Base-by-base conservation (phyloP, 306 rosid species). In the Castanopsis chinensis region DNA sequence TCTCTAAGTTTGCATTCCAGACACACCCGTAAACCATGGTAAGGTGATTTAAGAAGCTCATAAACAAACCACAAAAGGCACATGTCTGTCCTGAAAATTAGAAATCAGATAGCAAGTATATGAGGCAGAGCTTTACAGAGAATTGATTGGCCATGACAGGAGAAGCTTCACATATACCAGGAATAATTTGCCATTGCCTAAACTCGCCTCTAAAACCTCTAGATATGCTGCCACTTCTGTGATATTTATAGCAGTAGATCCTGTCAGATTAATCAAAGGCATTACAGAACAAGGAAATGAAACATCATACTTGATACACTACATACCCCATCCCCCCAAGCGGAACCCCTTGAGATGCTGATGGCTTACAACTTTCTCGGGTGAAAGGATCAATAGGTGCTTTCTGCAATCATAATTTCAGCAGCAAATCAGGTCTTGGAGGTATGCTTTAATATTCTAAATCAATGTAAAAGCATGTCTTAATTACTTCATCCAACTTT, bases 241-340 rank as follows among this genome's bases (percentile, higher is more conserved):
- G 64, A 73, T 43, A 83, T 57, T 73, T 37, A 63, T 35, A 71
- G 41, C 43, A 54, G 78, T 63, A 76, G 72, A 79, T 58, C 79
- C 74, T 61, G 73, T 81, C 58, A 72, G 67, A 68, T 54, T 82
- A 74, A 70, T 73, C 70, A 67, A 49, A 43, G 68, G 59, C 23
- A 69, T 43, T 33, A 37, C 32, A 51, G 37, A 7, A 27, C 15
- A 30, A 52, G 33, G 28, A 76, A 43, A 5, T 63, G 68, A 43
- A 78, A 30, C 30, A 71, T 59, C 17, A 15, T 41, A 80, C 21
- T 71, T 64, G 57, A 80, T 61, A 60, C 49, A 70, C 21, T 59
- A 43, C 97, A 76, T 85, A 95, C 99, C 99, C 99, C 99, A 95
- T 95, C 84, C 98, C 99, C 76, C 99, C 98, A 72, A 95, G 96